Conservation (phyloP, 306 rosid genomes). For the cucumber (Cucumis sativus) region Cucumber_9930_V3 NC_026659.2:30816501-30817000, state of each 20-base stretch:
- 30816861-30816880: slow-evolving; percentile 64
- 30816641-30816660: too few species aligned
- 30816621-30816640: too few species aligned
- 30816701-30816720: background rate
- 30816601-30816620: too few species aligned
- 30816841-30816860: slow-evolving; percentile 90
- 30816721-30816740: background rate
- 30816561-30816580: too few species aligned
- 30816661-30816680: background rate
- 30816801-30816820: slow-evolving; percentile 83
- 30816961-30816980: slow-evolving; percentile 52
- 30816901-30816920: slow-evolving; percentile 74
- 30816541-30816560: too few species aligned
- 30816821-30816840: slow-evolving; percentile 97
- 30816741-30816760: background rate
- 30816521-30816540: too few species aligned
- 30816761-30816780: slow-evolving; percentile 38
- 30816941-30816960: slow-evolving; percentile 85
- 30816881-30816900: slow-evolving; percentile 49
- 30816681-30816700: background rate
- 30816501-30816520: too few species aligned
- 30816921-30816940: slow-evolving; percentile 96
- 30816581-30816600: too few species aligned
- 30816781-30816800: slow-evolving; percentile 95
- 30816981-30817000: slow-evolving; percentile 93